Base-by-base conservation (phyloP, 306 rosid genomes). In the Abrus pulchellus region DNA sequence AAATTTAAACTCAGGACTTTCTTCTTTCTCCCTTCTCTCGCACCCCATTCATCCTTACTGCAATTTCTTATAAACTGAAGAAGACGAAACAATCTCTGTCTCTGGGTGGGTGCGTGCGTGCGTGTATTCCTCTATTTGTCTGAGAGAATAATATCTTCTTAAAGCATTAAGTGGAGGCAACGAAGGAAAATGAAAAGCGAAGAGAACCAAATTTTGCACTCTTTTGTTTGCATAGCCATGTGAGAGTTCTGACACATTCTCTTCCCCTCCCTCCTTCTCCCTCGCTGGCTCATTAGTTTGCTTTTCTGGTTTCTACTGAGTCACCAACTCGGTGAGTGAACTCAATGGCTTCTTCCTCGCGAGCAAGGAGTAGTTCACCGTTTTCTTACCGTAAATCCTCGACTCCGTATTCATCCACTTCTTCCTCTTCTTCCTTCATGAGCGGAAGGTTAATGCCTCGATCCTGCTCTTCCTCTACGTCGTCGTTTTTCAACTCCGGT, bases 331-430 rank as follows among this genome's bases (percentile, higher is more conserved):
- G 80, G 70, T 83, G 89, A 86, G 77, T 75, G 76, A 77, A 80
- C 82, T 82, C 77, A 59, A 92, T 96, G 99, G 98, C 98, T 6
- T 93, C 97, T 48, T 93, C 99, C 28, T 96, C 99, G 0, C 87
- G 97, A 68, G 97, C 94, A 68, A 75, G 97, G 82, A 93, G 98
- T 82, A 92, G 98, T 85, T 96, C 99, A 11, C 99, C 98, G 45
- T 96, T 93, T 81, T 92, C 98, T 47, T 45, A 92, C 75, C 90
- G 99, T 27, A 96, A 96, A 74, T 86, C 97, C 0, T 84, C 91
- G 9, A 87, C 94, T 48, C 97, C 98, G 14, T 93, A 86, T 83
- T 92, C 93, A 0, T 93, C 98, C 8, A 87, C 92, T 41, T 91
- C 97, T 5, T 92, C 98, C 0, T 90, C 97, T 8, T 90, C 98